Conservation (phyloP, 2,329 filamentous ascomycete genomes). For the Bipolaris gigantea region DNA sequence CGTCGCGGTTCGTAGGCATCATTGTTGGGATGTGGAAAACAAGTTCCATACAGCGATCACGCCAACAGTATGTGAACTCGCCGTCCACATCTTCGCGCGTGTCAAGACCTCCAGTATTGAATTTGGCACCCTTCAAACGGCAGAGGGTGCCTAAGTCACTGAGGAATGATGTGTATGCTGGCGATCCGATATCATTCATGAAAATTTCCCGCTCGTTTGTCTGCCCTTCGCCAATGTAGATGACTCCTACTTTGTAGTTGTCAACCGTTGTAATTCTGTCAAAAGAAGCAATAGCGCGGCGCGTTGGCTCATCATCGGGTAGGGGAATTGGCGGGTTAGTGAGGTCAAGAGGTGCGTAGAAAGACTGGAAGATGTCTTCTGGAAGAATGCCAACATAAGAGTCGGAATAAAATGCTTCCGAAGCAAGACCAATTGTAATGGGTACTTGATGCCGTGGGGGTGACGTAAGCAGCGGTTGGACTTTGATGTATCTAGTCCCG, state of each 20-base stretch:
- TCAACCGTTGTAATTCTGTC: slow-evolving; percentile 89
- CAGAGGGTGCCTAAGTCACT: slow-evolving; percentile 80
- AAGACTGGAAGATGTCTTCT: slow-evolving; percentile 71
- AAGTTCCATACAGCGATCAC: slow-evolving; percentile 90
- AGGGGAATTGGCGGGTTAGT: slow-evolving; percentile 70
- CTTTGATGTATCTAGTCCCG: slow-evolving; percentile 47
- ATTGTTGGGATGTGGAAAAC: slow-evolving; percentile 95
- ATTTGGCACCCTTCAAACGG: slow-evolving; percentile 76
- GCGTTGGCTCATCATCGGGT: slow-evolving; percentile 69
- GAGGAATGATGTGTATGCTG: slow-evolving; percentile 85
- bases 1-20: slow-evolving; percentile 86
- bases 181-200: slow-evolving; percentile 80
- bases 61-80: slow-evolving; percentile 88
- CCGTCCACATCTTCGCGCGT: slow-evolving; percentile 77
- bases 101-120: slow-evolving; percentile 93
- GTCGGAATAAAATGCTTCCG: slow-evolving; percentile 49
- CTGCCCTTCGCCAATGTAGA: slow-evolving; percentile 90
- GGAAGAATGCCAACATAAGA: slow-evolving; percentile 67
- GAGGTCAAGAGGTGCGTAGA: slow-evolving; percentile 59
- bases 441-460: slow-evolving; percentile 48
- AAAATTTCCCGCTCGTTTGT: slow-evolving; percentile 81
- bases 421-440: slow-evolving; percentile 43
- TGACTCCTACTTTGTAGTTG: slow-evolving; percentile 90
- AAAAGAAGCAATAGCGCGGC: slow-evolving; percentile 76
- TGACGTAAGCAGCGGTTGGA: slow-evolving; percentile 42